A percentile compares a stretch with the other conserved stretches of the same genome.
Evolutionary conservation across 2,329 filamentous ascomycete species (phyloP).

Genomic region (Trichocomaceae sp.): DNA sequence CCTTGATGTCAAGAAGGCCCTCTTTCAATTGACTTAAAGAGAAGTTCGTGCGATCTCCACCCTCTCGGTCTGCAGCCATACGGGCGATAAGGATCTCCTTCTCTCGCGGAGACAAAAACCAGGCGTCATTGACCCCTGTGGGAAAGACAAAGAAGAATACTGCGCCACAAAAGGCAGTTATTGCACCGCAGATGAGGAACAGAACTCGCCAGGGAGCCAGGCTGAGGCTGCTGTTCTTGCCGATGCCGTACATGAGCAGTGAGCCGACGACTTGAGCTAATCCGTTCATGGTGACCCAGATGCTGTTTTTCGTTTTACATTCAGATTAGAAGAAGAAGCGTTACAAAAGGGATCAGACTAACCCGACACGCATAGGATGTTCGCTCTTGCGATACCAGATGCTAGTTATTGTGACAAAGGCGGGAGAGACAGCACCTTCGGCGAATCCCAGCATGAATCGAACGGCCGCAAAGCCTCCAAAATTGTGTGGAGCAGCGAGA

Average conservation of each 20-base stretch:
- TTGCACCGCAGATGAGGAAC: conserved; percentile 46
- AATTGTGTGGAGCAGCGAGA: conserved; percentile 38
- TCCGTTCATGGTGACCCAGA: conserved; percentile 44
- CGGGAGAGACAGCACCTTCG: conserved; percentile 42
- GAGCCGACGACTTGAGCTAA: conserved; percentile 42
- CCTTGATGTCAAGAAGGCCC: conserved; percentile 38
- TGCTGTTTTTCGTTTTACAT: conserved; percentile 14
- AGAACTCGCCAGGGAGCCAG: conserved; percentile 44
- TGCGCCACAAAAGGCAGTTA: conserved; percentile 40
- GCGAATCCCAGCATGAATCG: conserved; percentile 41
- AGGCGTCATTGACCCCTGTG: conserved; percentile 40
- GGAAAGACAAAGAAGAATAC: conserved; percentile 46
- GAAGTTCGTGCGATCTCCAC: conserved; percentile 42
- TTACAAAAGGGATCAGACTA: conserved; percentile 8
- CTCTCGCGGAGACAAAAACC: conserved; percentile 44
- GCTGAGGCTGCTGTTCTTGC: conserved; percentile 32
- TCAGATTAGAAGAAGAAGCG: not conserved
- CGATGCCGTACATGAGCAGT: conserved; percentile 48
- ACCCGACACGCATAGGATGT: conserved; percentile 28
- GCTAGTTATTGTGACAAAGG: conserved; percentile 43
- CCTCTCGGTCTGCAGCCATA: conserved; percentile 33
- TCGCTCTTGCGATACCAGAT: conserved; percentile 39
- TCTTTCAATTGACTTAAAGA: conserved; percentile 41
- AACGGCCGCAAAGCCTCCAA: conserved; percentile 34
- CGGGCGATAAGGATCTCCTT: conserved; percentile 36